These are phyloP conservation scores for Fusarium fujikuroi DNA, from an alignment of 2,329 filamentous ascomycete species.

Conservation along the genomic window DNA sequence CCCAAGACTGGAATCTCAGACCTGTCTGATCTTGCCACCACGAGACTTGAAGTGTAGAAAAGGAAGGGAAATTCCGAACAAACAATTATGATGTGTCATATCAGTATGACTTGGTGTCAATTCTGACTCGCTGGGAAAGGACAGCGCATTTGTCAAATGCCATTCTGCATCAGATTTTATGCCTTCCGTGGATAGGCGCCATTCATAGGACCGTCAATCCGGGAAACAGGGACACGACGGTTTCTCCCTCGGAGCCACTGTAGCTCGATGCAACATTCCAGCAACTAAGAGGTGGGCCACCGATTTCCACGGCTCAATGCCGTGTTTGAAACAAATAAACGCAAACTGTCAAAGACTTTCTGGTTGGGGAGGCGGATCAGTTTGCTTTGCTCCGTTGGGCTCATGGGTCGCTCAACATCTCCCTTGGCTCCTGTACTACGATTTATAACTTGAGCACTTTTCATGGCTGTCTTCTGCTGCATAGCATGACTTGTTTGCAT, in stretches of 20 bases:
- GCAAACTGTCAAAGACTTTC: neutral
- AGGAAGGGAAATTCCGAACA: neutral
- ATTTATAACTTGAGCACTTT: neutral
- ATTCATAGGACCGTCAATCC: constrained; percentile 9
- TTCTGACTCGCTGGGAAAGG: constrained; percentile 1
- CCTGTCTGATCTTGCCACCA: constrained; percentile 8
- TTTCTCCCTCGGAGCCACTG: constrained; percentile 1
- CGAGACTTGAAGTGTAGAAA: neutral
- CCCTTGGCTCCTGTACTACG: constrained; percentile 2
- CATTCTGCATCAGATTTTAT: neutral
- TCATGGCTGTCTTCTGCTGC: constrained; percentile 21
- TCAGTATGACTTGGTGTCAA: neutral
- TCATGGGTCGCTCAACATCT: neutral
- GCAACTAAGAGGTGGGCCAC: constrained; percentile 11
- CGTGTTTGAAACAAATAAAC: constrained; percentile 28
- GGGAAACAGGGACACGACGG: constrained; percentile 11
- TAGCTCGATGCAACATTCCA: constrained; percentile 41
- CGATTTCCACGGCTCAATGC: constrained; percentile 13
- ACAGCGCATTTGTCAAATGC: constrained; percentile 3
- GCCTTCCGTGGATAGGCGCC: constrained; percentile 1
- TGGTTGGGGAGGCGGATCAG: neutral
- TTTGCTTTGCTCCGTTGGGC: neutral
- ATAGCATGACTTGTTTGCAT: constrained; percentile 42
- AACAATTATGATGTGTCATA: constrained; percentile 4
- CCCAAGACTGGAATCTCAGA: neutral